Conservation (phyloP, 495 filamentous ascomycete species). For the Penicillium psychrofluorescens region DNA sequence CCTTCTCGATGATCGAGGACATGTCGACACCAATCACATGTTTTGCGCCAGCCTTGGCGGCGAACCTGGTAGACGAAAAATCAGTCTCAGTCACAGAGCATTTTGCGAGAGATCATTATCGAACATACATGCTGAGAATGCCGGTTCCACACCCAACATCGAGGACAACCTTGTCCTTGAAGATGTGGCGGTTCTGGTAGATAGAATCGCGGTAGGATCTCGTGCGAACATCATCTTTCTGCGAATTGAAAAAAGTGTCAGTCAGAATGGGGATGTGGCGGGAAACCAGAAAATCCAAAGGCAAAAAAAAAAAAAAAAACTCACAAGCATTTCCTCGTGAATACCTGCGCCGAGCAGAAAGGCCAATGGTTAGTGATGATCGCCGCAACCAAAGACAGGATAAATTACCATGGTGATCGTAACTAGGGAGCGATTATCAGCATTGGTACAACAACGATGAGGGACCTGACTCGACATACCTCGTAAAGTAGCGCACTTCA, state of each 20-base stretch:
- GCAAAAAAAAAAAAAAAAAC: constrained; percentile 22
- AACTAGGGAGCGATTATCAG: constrained; percentile 47
- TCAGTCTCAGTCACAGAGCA: constrained; percentile 1
- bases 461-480: constrained; percentile 41
- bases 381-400: constrained; percentile 3
- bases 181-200: constrained; percentile 89
- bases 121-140: constrained; percentile 73
- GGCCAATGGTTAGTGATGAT: constrained; percentile 5
- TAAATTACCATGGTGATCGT: constrained; percentile 84
- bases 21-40: constrained; percentile 96
- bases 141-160: constrained; percentile 96
- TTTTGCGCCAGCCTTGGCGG: constrained; percentile 84
- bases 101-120: neutral
- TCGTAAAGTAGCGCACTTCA: constrained; percentile 96
- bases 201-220: constrained; percentile 94
- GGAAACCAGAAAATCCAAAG: no score
- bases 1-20: constrained; percentile 94
- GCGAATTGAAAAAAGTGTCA: neutral
- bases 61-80: constrained; percentile 61
- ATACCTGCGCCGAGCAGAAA: constrained; percentile 57
- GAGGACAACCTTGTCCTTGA: constrained; percentile 95
- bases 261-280: no score
- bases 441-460: constrained; percentile 1
- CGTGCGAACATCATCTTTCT: constrained; percentile 98
- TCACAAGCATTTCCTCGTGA: constrained; percentile 96